Base-by-base conservation (phyloP, 495 filamentous ascomycete species). In the Penicillium robsamsonii region DNA sequence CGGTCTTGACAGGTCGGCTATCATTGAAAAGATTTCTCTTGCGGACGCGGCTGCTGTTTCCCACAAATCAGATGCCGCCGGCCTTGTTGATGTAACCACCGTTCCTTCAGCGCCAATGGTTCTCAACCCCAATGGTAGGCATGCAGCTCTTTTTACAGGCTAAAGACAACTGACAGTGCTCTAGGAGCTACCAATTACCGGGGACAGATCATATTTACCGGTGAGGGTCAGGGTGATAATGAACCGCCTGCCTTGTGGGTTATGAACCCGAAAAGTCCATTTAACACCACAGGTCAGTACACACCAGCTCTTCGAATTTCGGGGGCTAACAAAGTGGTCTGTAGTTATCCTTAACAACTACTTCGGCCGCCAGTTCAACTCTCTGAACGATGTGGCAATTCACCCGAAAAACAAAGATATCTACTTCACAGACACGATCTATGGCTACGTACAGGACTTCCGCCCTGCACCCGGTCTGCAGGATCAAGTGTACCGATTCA, bases 41-140 rank as follows among this genome's bases (percentile, higher is more conserved):
- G 54, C 56, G 6, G 61, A 77, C 27, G 71, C 74, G 6, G 67
- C 66, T 4, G 58, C 70, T 0, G 71, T 79, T n/a, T 66, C 72
- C 6, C 68, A 61, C 22, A 49, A 66, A 48, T 66, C 68, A 2
- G 73, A 79, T 58, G 76, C 75, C 3, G 70, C 59, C 8, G 77
- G 75, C 10, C 65, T 61, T 12, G 71, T 81, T 4, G 65, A 68
- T 12, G 66, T 81, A 7, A 55, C 70, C 20, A 59, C 63, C 5
- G 69, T 79, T 13, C 38, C 65, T 17, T 65, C 72, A 7, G 62
- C 63, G 3, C 72, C 75, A 0, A 60, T 57, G 41, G 71, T 81
- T 8, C 59, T 77, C 15, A 82, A 82, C 54, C 74, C 79, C 0
- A 82, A 82, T 45, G 79, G 79, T 80, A 57, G 46, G 65, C 44